These are phyloP conservation scores for Phytopythium ostracodes DNA, from an alignment of 352 stramenopile species.

Conservation along the genomic window DNA sequence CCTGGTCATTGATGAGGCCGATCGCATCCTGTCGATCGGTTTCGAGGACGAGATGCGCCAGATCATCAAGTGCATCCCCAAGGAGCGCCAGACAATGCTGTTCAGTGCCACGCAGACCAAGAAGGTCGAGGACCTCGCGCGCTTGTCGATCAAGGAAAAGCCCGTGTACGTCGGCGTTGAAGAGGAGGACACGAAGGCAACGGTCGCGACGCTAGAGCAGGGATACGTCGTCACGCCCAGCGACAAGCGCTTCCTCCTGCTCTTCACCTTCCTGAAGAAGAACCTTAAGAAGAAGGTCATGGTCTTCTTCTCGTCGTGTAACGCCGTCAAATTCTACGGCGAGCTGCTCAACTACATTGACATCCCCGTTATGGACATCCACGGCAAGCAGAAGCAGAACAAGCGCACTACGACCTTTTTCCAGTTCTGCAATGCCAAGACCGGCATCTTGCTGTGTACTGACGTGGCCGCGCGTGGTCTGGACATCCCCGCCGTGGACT, in stretches of 20 bases:
- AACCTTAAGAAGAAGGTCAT: slow-evolving; percentile 99
- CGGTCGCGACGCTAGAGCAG: slow-evolving; percentile 94
- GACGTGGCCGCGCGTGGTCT: slow-evolving; percentile 97
- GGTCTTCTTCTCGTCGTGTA: slow-evolving; percentile 92
- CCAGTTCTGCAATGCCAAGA: slow-evolving; percentile 97
- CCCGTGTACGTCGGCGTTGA: slow-evolving; percentile 97
- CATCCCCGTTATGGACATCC: slow-evolving; percentile 98
- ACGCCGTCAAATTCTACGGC: slow-evolving; percentile 98
- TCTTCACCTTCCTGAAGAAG: slow-evolving; percentile 99
- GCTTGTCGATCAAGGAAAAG: slow-evolving; percentile 91
- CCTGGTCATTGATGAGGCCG: slow-evolving; percentile 98
- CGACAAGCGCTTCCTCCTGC: slow-evolving; percentile 97
- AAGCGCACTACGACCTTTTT: slow-evolving; percentile 99
- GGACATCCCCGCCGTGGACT: slow-evolving; percentile 97
- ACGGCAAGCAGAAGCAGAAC: slow-evolving; percentile 99
- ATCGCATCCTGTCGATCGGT: slow-evolving; percentile 98
- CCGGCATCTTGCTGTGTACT: slow-evolving; percentile 97
- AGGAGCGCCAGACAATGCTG: slow-evolving; percentile 98
- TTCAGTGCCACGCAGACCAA: slow-evolving; percentile 99
- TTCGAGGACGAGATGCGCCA: slow-evolving; percentile 99
- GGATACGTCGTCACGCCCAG: slow-evolving; percentile 98
- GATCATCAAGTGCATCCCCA: slow-evolving; percentile 98
- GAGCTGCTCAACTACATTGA: slow-evolving; percentile 99
- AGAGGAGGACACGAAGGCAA: slow-evolving; percentile 90
- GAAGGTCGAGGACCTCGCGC: slow-evolving; percentile 97